A percentile compares a stretch with the other conserved stretches of the same genome.
phyloP scores from a whole-genome alignment of 257 asterid genomes.

The Primulina tabacum region DNA sequence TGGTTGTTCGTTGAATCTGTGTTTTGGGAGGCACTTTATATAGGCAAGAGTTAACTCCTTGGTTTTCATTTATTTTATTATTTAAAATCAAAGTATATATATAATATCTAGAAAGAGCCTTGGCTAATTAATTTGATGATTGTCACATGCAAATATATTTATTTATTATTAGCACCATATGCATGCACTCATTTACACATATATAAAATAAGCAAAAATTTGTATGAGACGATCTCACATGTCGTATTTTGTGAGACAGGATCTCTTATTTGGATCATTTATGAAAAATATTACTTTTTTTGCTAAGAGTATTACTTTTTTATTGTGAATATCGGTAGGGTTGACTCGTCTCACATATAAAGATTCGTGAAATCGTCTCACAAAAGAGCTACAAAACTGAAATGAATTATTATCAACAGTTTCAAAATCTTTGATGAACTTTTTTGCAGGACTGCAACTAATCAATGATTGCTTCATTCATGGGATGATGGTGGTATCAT shows the following conservation, averaged over 20 bases:
- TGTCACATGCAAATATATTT: background rate
- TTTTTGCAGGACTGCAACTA: background rate
- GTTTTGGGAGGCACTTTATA: background rate
- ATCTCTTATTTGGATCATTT: no score
- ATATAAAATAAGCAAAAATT: no score
- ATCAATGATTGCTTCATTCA: background rate
- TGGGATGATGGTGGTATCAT: background rate
- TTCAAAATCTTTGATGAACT: background rate
- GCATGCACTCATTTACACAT: background rate
- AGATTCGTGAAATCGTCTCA: no score
- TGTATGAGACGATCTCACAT: no score
- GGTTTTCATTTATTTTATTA: no score
- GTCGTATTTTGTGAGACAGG: no score
- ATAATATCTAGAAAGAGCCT: background rate
- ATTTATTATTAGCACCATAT: background rate
- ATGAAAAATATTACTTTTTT: no score
- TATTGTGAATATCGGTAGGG: no score
- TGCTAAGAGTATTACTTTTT: no score
- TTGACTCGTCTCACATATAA: no score
- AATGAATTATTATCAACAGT: background rate
- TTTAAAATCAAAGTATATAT: no score
- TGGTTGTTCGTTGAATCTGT: slow-evolving; percentile 3
- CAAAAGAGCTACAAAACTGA: no score
- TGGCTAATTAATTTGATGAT: background rate
- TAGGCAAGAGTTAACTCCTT: background rate